phyloP scores from a whole-genome alignment of 106 monocot genomes.

The Dactylorhiza incarnata region DNA sequence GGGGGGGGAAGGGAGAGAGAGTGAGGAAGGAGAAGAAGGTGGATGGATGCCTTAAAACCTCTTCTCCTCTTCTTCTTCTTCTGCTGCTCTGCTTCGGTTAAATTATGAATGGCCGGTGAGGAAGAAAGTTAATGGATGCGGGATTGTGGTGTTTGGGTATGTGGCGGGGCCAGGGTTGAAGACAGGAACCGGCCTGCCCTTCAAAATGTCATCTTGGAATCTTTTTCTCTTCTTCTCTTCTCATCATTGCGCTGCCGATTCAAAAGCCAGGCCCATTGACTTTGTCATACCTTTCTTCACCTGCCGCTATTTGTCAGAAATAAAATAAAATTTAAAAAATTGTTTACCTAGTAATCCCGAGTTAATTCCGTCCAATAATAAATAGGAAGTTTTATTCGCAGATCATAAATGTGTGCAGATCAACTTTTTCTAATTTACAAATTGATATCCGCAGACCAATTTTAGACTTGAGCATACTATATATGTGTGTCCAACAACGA shows the following conservation, averaged over 20 bases:
- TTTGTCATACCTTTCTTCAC: background rate
- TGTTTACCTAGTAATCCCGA: too few species aligned
- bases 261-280: constrained; percentile 3
- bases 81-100: too few species aligned
- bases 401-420: too few species aligned
- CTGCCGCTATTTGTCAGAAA: too few species aligned
- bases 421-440: too few species aligned
- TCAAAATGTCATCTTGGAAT: background rate
- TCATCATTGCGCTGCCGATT: background rate
- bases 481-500: too few species aligned
- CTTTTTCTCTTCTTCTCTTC: background rate
- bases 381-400: too few species aligned
- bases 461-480: too few species aligned
- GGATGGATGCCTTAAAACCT: background rate
- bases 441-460: too few species aligned
- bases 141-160: background rate
- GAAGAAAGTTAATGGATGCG: background rate
- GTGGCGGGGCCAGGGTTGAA: background rate
- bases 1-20: background rate
- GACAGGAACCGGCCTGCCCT: background rate
- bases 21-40: background rate
- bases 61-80: background rate
- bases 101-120: background rate
- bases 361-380: too few species aligned
- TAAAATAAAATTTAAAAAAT: too few species aligned